Conservation (phyloP, 176 grass and related monocot genomes). For the Bonia amplexicaulis region DNA sequence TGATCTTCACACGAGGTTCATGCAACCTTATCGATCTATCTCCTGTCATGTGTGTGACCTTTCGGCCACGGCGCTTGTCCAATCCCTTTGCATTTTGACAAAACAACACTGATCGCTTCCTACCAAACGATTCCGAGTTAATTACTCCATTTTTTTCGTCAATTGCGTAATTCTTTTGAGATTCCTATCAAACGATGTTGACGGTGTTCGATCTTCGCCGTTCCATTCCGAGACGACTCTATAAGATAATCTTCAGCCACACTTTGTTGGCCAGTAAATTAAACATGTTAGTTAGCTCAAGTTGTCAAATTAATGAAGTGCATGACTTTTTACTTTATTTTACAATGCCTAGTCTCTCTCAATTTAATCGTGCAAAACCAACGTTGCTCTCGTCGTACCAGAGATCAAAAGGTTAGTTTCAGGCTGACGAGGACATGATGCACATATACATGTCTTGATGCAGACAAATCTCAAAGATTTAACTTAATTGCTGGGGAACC, state of each 20-base stretch:
- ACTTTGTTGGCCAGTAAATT: neutral
- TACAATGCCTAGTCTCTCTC: slow-evolving; percentile 2
- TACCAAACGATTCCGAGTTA: neutral
- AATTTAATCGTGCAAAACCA: neutral
- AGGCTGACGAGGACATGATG: neutral
- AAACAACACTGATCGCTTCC: slow-evolving; percentile 18
- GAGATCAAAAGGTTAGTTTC: neutral
- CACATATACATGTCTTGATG: neutral
- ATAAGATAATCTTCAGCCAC: neutral
- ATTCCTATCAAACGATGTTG: neutral
- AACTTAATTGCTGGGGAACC: neutral
- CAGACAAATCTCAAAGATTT: neutral
- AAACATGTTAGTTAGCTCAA: neutral
- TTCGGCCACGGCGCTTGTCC: slow-evolving; percentile 34
- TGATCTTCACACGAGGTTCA: slow-evolving; percentile 13
- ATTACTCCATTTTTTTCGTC: neutral
- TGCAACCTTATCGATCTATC: slow-evolving; percentile 23
- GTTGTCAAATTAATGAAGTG: neutral
- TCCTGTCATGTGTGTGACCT: slow-evolving; percentile 22
- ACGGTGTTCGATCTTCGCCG: neutral
- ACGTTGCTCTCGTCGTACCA: neutral
- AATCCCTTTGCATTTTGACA: slow-evolving; percentile 32
- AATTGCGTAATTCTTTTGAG: neutral
- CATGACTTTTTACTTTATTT: neutral
- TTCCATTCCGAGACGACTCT: neutral